These are phyloP conservation scores for Trichosporon inkin DNA, from an alignment of 1,284 basidiomycete genomes.

Conservation along the genomic window DNA sequence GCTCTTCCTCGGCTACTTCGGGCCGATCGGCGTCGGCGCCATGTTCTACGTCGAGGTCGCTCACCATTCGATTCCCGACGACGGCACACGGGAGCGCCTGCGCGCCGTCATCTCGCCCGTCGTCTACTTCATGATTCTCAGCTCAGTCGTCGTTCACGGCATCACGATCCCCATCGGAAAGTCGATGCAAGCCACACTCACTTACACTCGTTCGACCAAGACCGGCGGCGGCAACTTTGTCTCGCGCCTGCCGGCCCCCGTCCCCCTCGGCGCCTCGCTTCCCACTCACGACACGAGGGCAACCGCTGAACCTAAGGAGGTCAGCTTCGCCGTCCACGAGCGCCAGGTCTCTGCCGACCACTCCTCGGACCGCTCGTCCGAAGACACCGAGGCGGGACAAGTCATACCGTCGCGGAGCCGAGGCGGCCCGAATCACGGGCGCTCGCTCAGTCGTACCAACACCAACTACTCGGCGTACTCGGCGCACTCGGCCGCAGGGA, in stretches of 20 bases:
- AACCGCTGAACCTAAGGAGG: background rate
- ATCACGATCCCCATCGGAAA: slow-evolving; percentile 48
- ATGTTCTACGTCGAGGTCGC: slow-evolving; percentile 56
- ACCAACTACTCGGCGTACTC: too few relatives aligned
- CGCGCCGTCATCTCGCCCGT: slow-evolving; percentile 52
- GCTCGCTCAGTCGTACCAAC: too few relatives aligned
- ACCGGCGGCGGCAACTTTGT: slow-evolving; percentile 6
- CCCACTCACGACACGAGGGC: background rate
- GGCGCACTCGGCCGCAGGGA: too few relatives aligned
- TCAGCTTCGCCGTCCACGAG: background rate
- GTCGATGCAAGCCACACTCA: slow-evolving; percentile 16
- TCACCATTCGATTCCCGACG: slow-evolving; percentile 50
- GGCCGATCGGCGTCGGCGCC: slow-evolving; percentile 51
- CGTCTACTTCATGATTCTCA: slow-evolving; percentile 55
- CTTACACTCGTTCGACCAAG: slow-evolving; percentile 11
- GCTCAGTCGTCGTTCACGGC: slow-evolving; percentile 54
- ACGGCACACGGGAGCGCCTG: slow-evolving; percentile 46
- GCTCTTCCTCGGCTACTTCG: slow-evolving; percentile 50
- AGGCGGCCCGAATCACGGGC: too few relatives aligned
- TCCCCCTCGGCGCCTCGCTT: slow-evolving; percentile 8
- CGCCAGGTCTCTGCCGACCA: too few relatives aligned
- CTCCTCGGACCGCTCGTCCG: too few relatives aligned
- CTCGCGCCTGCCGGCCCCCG: slow-evolving; percentile 18
- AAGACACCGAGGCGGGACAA: too few relatives aligned
- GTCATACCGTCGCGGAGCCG: too few relatives aligned